Percentiles rank a stretch among this genome's conserved stretches.
Conservation (phyloP, 2,329 filamentous ascomycete genomes). For the Fusarium nanum region DNA sequence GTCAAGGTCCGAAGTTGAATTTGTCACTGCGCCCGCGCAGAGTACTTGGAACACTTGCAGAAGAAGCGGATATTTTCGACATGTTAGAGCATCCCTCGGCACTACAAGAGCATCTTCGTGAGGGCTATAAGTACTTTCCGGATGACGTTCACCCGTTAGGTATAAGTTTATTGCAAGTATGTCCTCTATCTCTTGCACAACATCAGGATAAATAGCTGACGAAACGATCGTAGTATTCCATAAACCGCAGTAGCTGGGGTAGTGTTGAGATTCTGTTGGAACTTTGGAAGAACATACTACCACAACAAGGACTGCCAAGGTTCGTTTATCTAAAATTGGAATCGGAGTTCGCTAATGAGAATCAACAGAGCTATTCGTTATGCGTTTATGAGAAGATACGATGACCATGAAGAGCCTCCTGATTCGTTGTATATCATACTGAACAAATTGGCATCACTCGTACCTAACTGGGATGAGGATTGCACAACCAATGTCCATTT, state of each 20-base stretch:
- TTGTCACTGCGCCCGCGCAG: conserved; percentile 14
- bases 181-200: fast-evolving
- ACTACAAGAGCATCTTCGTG: not conserved
- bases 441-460: not conserved
- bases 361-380: not conserved
- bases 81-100: fast-evolving
- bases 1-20: fast-evolving
- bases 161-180: not conserved
- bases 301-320: conserved; percentile 17
- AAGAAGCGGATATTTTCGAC: too few relatives aligned
- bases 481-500: not conserved
- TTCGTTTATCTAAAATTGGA: not conserved
- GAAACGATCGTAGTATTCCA: fast-evolving
- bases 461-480: fast-evolving
- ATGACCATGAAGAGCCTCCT: too few relatives aligned
- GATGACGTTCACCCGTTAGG: fast-evolving
- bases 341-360: fast-evolving
- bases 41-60: fast-evolving
- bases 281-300: conserved; percentile 25
- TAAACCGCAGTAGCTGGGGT: fast-evolving
- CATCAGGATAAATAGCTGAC: fast-evolving
- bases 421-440: fast-evolving
- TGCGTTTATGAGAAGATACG: fast-evolving
- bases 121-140: not conserved
- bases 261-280: not conserved